Percentiles rank a stretch among this genome's conserved stretches.
Conservation (phyloP, 257 asterid species). For the Solanum etuberosum region DNA sequence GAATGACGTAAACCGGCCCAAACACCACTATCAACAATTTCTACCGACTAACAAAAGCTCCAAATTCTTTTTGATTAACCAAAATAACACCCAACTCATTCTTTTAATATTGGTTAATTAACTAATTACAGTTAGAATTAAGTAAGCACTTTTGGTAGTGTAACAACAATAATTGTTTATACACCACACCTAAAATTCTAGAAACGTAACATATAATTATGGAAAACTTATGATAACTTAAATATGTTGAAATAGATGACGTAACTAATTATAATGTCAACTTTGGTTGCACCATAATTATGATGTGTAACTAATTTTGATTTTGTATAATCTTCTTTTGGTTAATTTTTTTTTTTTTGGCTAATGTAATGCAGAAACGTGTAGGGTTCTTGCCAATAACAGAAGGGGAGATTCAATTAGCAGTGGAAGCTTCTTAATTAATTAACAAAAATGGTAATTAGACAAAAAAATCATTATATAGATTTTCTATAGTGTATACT, state of each 20-base stretch:
- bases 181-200: neutral
- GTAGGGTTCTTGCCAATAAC: constrained; percentile 69
- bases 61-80: neutral
- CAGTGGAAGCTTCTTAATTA: constrained; percentile 23
- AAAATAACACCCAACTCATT: neutral
- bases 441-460: neutral
- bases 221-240: neutral
- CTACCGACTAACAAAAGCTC: neutral
- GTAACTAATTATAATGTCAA: neutral
- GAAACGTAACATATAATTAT: neutral
- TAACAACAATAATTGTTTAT: neutral
- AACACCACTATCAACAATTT: neutral
- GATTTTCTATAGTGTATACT: neutral
- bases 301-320: neutral
- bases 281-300: too few relatives aligned
- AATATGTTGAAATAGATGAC: neutral
- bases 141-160: neutral
- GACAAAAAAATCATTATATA: neutral
- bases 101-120: too few relatives aligned
- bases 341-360: neutral
- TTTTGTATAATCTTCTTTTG: neutral
- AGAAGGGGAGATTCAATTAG: constrained; percentile 67
- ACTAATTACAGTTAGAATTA: neutral
- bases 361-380: constrained; percentile 49
- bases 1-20: neutral